Percentiles rank a stretch among this genome's conserved stretches.
phyloP scores from a whole-genome alignment of 2,329 filamentous ascomycete genomes.

The Berkeleyomyces basicola region DNA sequence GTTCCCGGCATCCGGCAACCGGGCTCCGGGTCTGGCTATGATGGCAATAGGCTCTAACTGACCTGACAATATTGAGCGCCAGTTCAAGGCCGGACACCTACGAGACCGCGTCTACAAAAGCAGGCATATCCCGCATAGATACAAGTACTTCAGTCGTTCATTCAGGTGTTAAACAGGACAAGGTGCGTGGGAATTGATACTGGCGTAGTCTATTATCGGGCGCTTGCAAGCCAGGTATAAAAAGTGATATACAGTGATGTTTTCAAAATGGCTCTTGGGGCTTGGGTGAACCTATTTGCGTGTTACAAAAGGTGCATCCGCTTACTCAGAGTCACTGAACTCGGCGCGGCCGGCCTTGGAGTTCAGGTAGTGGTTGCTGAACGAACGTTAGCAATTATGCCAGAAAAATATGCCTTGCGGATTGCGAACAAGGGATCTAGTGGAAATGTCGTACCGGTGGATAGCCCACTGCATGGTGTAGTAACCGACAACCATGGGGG shows the following conservation, averaged over 20 bases:
- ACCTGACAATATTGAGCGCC: too few relatives aligned
- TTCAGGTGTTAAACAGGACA: not conserved
- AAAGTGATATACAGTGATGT: constrained; percentile 13
- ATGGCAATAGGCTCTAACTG: too few relatives aligned
- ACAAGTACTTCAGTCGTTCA: not conserved
- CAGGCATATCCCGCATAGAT: not conserved
- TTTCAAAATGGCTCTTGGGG: constrained; percentile 5
- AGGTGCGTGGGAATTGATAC: constrained; percentile 2
- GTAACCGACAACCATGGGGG: constrained; percentile 66
- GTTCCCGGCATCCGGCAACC: too few relatives aligned
- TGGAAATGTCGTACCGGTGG: constrained; percentile 51
- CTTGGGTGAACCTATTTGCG: not conserved
- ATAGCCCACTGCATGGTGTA: constrained; percentile 78
- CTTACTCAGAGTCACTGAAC: constrained; percentile 24
- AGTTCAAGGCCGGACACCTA: not conserved
- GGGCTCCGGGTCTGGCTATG: too few relatives aligned
- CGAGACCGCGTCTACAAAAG: not conserved
- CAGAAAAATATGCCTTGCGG: not conserved
- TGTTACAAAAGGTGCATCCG: not conserved
- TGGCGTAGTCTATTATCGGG: constrained; percentile 10
- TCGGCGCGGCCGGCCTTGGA: constrained; percentile 55
- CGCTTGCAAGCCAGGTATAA: constrained; percentile 9
- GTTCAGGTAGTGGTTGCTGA: constrained; percentile 66
- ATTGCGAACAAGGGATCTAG: not conserved
- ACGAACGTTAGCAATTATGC: not conserved